Percentiles rank a stretch among this genome's conserved stretches.
These are phyloP conservation scores for Sextonia rubra DNA, from an alignment of 164 flowering plant species.

Conservation along the genomic window DNA sequence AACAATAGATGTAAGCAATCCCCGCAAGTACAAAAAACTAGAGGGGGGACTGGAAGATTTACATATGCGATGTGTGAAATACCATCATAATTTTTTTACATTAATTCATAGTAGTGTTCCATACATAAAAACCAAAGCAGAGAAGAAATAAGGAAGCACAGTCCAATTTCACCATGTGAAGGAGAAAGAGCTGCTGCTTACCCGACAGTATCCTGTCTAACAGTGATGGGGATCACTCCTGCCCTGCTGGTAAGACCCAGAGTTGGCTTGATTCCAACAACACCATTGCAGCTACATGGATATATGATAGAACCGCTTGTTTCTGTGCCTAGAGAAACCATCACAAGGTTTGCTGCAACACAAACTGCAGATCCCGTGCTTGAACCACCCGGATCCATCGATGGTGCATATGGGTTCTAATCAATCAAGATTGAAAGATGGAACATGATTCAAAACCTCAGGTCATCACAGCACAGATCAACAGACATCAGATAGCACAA, in stretches of 20 bases:
- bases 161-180: not conserved
- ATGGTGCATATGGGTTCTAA: conserved; percentile 33
- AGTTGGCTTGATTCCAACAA: conserved; percentile 45
- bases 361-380: conserved; percentile 42
- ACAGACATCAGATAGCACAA: too few relatives aligned
- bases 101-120: too few relatives aligned
- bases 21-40: not conserved
- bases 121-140: too few relatives aligned
- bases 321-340: conserved; percentile 36
- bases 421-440: not conserved
- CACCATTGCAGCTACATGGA: conserved; percentile 23
- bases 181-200: conserved; percentile 1
- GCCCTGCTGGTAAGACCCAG: conserved; percentile 43
- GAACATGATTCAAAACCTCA: too few relatives aligned
- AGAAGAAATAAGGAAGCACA: too few relatives aligned
- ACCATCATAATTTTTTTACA: too few relatives aligned
- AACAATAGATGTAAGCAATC: not conserved
- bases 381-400: conserved; percentile 30
- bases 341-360: conserved; percentile 37
- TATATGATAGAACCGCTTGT: conserved; percentile 39
- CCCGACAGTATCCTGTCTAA: conserved; percentile 38
- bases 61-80: too few relatives aligned
- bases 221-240: conserved; percentile 33
- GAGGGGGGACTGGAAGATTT: not conserved
- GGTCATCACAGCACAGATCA: too few relatives aligned